Base-by-base conservation (phyloP, 2,329 filamentous ascomycete genomes). In the Pestalotiopsis sp. region DNA sequence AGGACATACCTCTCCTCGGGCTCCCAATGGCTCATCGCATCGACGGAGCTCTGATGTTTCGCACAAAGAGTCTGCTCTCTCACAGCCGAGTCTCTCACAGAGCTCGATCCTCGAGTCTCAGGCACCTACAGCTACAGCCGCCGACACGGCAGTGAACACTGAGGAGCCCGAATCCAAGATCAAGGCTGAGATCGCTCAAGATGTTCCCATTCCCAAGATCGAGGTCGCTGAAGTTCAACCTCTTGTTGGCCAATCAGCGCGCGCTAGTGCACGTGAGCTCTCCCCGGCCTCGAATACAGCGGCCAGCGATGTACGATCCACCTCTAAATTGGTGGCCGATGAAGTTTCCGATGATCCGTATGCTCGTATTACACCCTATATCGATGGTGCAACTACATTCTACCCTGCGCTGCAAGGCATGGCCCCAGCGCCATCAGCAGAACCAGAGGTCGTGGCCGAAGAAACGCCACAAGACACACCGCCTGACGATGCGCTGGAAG, bases 1-100 rank as follows among this genome's bases (percentile, higher is more conserved):
- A 61, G 83, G 84, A 56, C 79, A 80, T 39, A 79, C 79, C 23
- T 79, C 78, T 62, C 73, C 75, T 49, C 73, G 76, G 58, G 78
- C 77, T 3, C 77, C 77, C 39, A 78, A 77, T 17, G 76, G 75
- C 17, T 77, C 77, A 7, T 78, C 80, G 14, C 76, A 74, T 66
- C 76, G 73, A 65, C 75, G 76, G 20, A 75, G 73, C n/a, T 77
- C 73, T 60, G 74, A 75, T 23, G 69, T 72, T 38, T 78, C 75
- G 13, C 71, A 69, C 62, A 70, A 74, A 27, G 73, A 72, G 57
- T 71, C 69, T n/a, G 74, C 72, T 49, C 25, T 66, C 9, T 52
- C 62, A 17, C 13, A 9, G 13, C 38, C n/a, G 14, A 20, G 57
- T 39, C 64, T 70, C 27, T 68, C 66, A 17, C 66, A 68, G 61